Conservation (phyloP, 306 rosid species). For the Vigna mungo region DNA sequence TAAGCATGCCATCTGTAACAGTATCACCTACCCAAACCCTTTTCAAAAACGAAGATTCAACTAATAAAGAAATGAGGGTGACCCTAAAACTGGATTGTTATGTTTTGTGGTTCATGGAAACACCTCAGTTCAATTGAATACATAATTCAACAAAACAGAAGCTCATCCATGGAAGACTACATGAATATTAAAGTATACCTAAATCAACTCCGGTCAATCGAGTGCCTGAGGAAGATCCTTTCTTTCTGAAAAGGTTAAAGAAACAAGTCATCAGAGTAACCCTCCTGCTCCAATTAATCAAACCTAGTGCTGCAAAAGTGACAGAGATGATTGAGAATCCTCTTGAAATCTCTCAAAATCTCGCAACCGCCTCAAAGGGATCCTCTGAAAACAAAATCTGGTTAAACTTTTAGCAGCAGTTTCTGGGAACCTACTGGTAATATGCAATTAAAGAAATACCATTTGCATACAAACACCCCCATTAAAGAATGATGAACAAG, state of each 20-base stretch:
- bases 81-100: slow-evolving; percentile 5
- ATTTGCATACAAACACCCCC: background rate
- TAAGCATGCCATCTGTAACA: background rate
- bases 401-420: slow-evolving; percentile 26
- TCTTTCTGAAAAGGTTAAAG: slow-evolving; percentile 50
- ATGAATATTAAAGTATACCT: slow-evolving; percentile 47
- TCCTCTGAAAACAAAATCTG: background rate
- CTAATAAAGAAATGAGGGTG: background rate
- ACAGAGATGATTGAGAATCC: slow-evolving; percentile 39
- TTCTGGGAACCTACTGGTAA: background rate
- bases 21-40: background rate
- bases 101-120: background rate
- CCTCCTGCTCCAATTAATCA: slow-evolving; percentile 44
- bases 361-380: background rate
- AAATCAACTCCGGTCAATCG: slow-evolving; percentile 47
- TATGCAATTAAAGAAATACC: background rate
- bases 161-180: background rate
- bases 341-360: slow-evolving; percentile 14
- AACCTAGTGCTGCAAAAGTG: slow-evolving; percentile 46
- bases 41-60: slow-evolving; percentile 14
- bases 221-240: slow-evolving; percentile 46
- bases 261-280: slow-evolving; percentile 67
- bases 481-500: background rate
- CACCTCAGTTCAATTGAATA: slow-evolving; percentile 8
- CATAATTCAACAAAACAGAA: background rate